Percentiles rank a stretch among this genome's conserved stretches.
These are phyloP conservation scores for Sarocladium brachiariae DNA, from an alignment of 2,329 filamentous ascomycete species.

Conservation along the genomic window DNA sequence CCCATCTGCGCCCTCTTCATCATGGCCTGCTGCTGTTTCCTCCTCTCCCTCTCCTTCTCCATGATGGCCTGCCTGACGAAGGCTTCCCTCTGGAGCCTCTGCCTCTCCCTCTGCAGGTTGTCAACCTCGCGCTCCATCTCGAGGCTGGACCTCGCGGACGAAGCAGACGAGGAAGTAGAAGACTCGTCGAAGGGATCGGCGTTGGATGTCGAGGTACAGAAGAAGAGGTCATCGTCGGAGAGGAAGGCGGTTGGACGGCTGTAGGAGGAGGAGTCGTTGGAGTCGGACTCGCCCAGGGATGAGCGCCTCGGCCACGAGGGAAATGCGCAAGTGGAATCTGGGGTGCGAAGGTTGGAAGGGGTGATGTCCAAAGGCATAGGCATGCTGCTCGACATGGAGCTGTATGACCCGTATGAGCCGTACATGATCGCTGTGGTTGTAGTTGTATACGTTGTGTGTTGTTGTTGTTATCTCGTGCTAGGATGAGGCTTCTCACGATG, in stretches of 20 bases:
- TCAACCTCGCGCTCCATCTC: conserved; percentile 8
- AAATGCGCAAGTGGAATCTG: conserved; percentile 45
- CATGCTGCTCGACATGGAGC: conserved; percentile 36
- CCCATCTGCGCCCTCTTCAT: conserved; percentile 4
- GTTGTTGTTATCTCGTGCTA: no score
- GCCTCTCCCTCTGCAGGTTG: neutral
- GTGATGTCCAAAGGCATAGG: conserved; percentile 41
- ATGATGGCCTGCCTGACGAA: neutral
- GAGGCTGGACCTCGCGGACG: conserved; percentile 1
- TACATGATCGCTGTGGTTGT: conserved; percentile 33
- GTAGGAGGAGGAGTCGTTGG: neutral
- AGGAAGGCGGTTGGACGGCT: conserved; percentile 48
- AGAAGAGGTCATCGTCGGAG: conserved; percentile 58
- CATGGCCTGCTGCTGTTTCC: conserved; percentile 6
- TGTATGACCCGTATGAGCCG: conserved; percentile 44
- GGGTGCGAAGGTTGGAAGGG: conserved; percentile 28
- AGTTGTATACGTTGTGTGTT: conserved; percentile 11
- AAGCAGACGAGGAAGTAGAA: neutral
- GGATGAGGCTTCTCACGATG: no score
- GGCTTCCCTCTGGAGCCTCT: conserved; percentile 1
- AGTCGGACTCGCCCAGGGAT: conserved; percentile 36
- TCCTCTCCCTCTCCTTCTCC: conserved; percentile 7
- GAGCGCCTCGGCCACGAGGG: conserved; percentile 52
- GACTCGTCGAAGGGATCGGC: conserved; percentile 38
- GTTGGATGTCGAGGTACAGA: conserved; percentile 19